Base-by-base conservation (phyloP, 352 stramenopile species). In the Globisporangium cystogenes region DNA sequence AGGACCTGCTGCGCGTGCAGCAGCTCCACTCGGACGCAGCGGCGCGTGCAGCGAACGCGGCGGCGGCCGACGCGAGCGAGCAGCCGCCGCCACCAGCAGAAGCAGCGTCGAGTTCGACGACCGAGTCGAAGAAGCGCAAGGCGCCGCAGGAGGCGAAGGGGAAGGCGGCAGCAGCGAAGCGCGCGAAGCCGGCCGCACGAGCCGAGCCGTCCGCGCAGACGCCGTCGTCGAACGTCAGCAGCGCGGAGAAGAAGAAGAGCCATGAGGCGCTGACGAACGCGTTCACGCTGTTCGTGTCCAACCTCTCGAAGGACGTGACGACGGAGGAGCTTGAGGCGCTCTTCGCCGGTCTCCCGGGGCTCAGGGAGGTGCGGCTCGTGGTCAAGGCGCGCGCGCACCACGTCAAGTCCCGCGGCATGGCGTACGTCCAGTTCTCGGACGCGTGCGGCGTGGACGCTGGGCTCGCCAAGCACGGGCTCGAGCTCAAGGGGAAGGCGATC, bases 371-470 rank as follows among this genome's bases (percentile, higher is more conserved):
- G 27, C 72, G 79, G 10, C 63, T 90, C 7, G 71, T 90, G 2
- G 72, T 81, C 15, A 90, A 90, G 47, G 66, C 64, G 46, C 75
- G 80, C 14, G 73, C 68, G 35, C 70, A 67, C 40, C 75, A 76
- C 24, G 53, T 76, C 11, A 86, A 86, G 56, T 87, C 80, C 15
- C 70, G 80, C 44, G 80, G 80, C 14, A 88, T 90, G 74, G 80
- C 80, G 31, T 90, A 90, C 51, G 74, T 88, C 5, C 71, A 88
- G 50, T 87, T 87, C 48, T 42, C 55, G 1, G 62, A 85, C 40
- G 74, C 79, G 8, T 36, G 46, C 8, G 77, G 74, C 7, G 71
- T 84, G 1, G 43, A 59, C 18, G 79, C 8, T 66, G 70, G 50
- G 5, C 43, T 47, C 23, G 42, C 42, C 10, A 47, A 75, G 31